Percentiles rank a stretch among this genome's conserved stretches.
Conservation (phyloP, 73 alveolate genomes). For the Paramecium sonneborni region DNA sequence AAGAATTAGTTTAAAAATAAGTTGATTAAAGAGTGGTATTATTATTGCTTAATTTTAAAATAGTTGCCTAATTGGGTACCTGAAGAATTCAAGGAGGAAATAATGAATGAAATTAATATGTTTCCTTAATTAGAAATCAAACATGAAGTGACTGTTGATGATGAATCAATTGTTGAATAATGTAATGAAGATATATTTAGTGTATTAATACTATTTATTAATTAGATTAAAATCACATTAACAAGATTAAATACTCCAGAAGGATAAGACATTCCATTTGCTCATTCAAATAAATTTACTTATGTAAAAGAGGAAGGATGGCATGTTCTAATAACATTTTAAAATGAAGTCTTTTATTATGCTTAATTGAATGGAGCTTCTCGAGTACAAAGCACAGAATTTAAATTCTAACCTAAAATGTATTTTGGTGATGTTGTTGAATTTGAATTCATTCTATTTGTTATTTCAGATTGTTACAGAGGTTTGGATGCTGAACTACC, state of each 20-base stretch:
- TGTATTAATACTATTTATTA: background rate
- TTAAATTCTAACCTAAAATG: background rate
- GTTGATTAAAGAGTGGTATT: background rate
- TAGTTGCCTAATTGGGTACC: slow-evolving; percentile 54
- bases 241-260: slow-evolving; percentile 49
- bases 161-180: slow-evolving; percentile 29
- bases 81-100: slow-evolving; percentile 25
- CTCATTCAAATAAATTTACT: slow-evolving; percentile 48
- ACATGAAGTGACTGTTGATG: slow-evolving; percentile 35
- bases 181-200: slow-evolving; percentile 3
- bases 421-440: background rate
- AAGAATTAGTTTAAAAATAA: background rate
- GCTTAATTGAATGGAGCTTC: background rate
- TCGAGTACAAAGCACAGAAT: background rate
- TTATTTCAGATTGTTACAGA: slow-evolving; percentile 40
- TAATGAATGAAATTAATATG: slow-evolving; percentile 11
- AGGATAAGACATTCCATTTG: slow-evolving; percentile 36
- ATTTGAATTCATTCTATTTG: background rate
- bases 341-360: slow-evolving; percentile 33
- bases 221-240: background rate
- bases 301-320: slow-evolving; percentile 43
- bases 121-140: slow-evolving; percentile 21
- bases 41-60: background rate
- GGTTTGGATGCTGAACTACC: slow-evolving; percentile 37
- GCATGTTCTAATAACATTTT: background rate